These are phyloP conservation scores for Tuctoria greenei DNA, from an alignment of 176 grass and related monocot species.

Conservation along the genomic window DNA sequence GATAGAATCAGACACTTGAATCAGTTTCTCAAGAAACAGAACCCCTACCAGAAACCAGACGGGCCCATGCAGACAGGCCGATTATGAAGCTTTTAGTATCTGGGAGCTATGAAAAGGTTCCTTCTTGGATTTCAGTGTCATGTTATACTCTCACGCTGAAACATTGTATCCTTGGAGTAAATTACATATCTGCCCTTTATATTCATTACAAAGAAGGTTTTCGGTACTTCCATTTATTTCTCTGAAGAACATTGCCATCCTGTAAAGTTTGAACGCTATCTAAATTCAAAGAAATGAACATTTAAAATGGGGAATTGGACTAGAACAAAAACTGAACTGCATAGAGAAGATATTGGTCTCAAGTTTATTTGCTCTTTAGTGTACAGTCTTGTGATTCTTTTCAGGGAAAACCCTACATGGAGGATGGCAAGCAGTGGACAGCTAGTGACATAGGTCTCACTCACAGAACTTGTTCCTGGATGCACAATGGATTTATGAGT, in stretches of 20 bases:
- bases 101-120: neutral
- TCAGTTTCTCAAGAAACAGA: neutral
- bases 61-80: neutral
- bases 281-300: neutral
- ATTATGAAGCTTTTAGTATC: neutral
- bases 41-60: neutral
- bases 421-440: constrained; percentile 55
- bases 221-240: neutral
- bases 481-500: constrained; percentile 88
- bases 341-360: neutral
- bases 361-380: constrained; percentile 8
- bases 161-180: neutral
- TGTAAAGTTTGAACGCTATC: neutral
- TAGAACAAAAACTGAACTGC: neutral
- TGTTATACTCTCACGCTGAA: neutral
- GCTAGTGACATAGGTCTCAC: constrained; percentile 75
- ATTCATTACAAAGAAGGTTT: constrained; percentile 14
- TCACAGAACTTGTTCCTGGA: constrained; percentile 73
- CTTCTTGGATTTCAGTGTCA: neutral
- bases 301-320: neutral
- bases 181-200: neutral
- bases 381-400: constrained; percentile 25
- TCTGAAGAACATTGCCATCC: neutral
- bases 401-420: constrained; percentile 60
- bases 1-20: too few relatives aligned